Conservation (phyloP, 2,329 filamentous ascomycete species). For the Scedosporium boydii region DNA sequence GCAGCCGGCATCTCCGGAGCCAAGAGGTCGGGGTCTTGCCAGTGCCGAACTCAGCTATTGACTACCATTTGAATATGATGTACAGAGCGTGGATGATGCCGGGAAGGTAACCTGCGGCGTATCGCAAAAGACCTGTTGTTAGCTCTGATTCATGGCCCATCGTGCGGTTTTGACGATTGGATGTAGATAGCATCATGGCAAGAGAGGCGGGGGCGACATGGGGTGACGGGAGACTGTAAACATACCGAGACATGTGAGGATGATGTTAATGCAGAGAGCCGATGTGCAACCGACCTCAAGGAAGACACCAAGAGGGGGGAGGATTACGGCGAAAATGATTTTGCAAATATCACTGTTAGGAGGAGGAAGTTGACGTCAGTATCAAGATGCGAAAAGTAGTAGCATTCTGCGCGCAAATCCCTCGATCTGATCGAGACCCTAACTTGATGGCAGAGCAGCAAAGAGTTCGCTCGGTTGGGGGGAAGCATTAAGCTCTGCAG, state of each 20-base stretch:
- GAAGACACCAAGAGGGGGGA: slow-evolving; percentile 87
- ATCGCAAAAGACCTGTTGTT: not conserved
- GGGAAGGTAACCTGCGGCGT: slow-evolving; percentile 47
- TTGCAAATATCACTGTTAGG: slow-evolving; percentile 47
- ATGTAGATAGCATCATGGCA: not conserved
- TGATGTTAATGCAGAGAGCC: slow-evolving; percentile 87
- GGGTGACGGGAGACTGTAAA: not conserved
- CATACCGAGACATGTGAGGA: slow-evolving; percentile 65
- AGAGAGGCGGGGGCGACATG: not conserved
- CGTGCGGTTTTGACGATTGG: not conserved
- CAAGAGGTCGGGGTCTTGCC: not conserved
- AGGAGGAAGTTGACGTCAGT: not conserved
- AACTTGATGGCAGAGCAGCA: too few species aligned
- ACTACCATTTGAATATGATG: slow-evolving; percentile 83
- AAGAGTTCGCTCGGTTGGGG: too few species aligned
- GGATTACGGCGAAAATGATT: slow-evolving; percentile 77
- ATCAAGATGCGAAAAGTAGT: too few species aligned
- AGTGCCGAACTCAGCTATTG: not conserved
- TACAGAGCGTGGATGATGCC: slow-evolving; percentile 91
- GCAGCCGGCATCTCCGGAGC: not conserved
- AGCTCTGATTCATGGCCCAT: not conserved
- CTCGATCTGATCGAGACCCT: too few species aligned
- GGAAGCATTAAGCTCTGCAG: too few species aligned
- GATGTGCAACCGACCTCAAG: slow-evolving; percentile 84
- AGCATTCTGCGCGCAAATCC: too few species aligned